A percentile compares a stretch with the other conserved stretches of the same genome.
Conservation (phyloP, 805 yeast genomes). For the Cyberlindnera americana region DNA sequence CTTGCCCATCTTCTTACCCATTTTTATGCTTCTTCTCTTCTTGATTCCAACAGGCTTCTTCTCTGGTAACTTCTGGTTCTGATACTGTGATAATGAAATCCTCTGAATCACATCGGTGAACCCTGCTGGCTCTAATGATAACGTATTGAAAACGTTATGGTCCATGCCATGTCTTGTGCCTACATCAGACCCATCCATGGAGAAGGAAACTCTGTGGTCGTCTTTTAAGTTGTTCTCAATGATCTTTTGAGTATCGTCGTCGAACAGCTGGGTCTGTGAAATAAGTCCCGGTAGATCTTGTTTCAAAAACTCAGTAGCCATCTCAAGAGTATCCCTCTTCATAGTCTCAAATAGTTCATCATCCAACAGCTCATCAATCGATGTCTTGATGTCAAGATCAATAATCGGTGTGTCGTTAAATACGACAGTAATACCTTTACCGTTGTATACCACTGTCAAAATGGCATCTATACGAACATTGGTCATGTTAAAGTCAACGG, state of each 20-base stretch:
- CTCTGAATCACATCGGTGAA: conserved; percentile 21
- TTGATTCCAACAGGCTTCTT: conserved; percentile 2
- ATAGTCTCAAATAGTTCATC: conserved; percentile 22
- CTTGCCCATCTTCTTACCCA: conserved; percentile 14
- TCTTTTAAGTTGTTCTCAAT: conserved; percentile 1
- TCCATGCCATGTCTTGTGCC: conserved; percentile 1
- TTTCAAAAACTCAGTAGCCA: conserved; percentile 21
- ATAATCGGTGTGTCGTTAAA: conserved; percentile 26
- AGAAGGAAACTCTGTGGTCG: not conserved
- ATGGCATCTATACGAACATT: conserved; percentile 21
- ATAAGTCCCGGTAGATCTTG: conserved; percentile 25
- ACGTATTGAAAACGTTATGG: conserved; percentile 17
- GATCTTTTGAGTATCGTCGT: conserved; percentile 4
- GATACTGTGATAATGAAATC: conserved; percentile 11
- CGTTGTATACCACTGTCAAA: conserved; percentile 22
- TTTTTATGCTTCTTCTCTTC: conserved; percentile 24
- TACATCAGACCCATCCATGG: conserved; percentile 1
- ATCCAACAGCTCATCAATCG: conserved; percentile 28
- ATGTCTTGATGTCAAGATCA: conserved; percentile 23
- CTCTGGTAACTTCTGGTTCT: conserved; percentile 1
- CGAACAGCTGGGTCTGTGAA: conserved; percentile 13
- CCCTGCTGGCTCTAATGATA: conserved; percentile 19
- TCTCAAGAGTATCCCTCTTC: conserved; percentile 19
- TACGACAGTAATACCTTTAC: conserved; percentile 22
- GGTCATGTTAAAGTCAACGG: conserved; percentile 24